These are phyloP conservation scores for Zygotorulaspora sp. DNA, from an alignment of 805 yeast species.

Conservation along the genomic window DNA sequence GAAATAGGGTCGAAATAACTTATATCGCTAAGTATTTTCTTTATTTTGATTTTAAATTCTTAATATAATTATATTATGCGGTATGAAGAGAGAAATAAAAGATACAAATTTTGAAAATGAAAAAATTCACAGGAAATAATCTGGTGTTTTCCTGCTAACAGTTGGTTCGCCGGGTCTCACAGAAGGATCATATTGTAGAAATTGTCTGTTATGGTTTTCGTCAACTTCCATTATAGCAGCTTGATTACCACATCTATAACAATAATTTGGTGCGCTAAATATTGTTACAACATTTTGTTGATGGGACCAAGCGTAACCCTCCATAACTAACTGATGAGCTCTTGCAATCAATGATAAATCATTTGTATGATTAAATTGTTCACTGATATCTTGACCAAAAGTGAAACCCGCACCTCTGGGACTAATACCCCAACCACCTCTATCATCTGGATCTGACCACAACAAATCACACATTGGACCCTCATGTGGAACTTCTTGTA, in stretches of 20 bases:
- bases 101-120: background rate
- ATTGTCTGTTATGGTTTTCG: constrained; percentile 85
- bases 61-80: constrained; percentile 2
- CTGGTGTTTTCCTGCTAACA: constrained; percentile 94
- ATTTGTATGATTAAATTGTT: constrained; percentile 89
- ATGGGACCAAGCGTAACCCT: constrained; percentile 92
- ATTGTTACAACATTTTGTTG: constrained; percentile 92
- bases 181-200: constrained; percentile 92
- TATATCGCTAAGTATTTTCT: background rate
- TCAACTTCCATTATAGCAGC: constrained; percentile 98
- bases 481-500: constrained; percentile 95
- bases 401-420: constrained; percentile 99
- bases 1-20: too few species aligned
- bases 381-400: constrained; percentile 92
- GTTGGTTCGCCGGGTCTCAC: constrained; percentile 98
- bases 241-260: constrained; percentile 96
- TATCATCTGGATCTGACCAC: constrained; percentile 97
- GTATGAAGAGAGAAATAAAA: background rate
- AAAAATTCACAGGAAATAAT: constrained; percentile 68
- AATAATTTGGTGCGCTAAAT: constrained; percentile 92
- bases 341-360: constrained; percentile 81
- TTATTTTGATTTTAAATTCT: background rate
- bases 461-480: constrained; percentile 96
- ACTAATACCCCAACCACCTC: constrained; percentile 97
- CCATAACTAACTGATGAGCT: constrained; percentile 98